Evolutionary conservation across 352 stramenopile species (phyloP).

Genomic region (Phytophthora sojae): DNA sequence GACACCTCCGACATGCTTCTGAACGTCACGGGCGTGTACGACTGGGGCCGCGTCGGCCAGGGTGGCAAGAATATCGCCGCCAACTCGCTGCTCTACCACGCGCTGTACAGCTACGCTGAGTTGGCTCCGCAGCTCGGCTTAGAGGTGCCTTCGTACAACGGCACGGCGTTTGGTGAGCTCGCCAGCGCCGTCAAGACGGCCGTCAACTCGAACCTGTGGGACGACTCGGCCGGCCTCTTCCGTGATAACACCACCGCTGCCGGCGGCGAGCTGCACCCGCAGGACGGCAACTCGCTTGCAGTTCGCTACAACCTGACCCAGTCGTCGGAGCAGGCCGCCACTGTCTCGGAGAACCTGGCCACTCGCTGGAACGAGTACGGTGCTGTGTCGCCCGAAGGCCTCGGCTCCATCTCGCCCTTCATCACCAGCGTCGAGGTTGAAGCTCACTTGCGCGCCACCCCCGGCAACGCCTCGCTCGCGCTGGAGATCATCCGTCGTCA

Average conservation of each 20-base stretch:
- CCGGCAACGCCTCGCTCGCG: conserved; percentile 33
- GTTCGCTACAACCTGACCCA: conserved; percentile 44
- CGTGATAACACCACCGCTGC: conserved; percentile 42
- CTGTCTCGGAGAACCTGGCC: conserved; percentile 24
- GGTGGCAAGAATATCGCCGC: conserved; percentile 49
- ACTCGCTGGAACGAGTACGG: conserved; percentile 44
- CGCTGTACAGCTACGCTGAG: conserved; percentile 23
- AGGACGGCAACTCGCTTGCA: conserved; percentile 44
- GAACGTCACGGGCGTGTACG: conserved; percentile 30
- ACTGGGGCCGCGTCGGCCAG: conserved; percentile 49
- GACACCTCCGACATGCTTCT: conserved; percentile 35
- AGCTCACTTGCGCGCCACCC: conserved; percentile 36
- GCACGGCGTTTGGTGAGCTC: conserved; percentile 29
- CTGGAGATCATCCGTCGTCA: conserved; percentile 43
- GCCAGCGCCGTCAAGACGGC: conserved; percentile 34
- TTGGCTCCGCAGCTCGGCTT: conserved; percentile 25
- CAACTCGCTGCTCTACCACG: conserved; percentile 45
- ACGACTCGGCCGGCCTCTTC: conserved; percentile 29
- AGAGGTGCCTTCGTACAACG: conserved; percentile 24
- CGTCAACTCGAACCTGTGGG: conserved; percentile 45
- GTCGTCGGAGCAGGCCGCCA: conserved; percentile 23
- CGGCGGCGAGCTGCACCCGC: conserved; percentile 29
- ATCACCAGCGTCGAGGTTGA: conserved; percentile 45
- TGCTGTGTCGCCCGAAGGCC: conserved; percentile 39
- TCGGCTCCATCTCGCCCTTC: conserved; percentile 41